Conservation (phyloP, 768 basidiomycete species). For the Mycena belliarum region DNA sequence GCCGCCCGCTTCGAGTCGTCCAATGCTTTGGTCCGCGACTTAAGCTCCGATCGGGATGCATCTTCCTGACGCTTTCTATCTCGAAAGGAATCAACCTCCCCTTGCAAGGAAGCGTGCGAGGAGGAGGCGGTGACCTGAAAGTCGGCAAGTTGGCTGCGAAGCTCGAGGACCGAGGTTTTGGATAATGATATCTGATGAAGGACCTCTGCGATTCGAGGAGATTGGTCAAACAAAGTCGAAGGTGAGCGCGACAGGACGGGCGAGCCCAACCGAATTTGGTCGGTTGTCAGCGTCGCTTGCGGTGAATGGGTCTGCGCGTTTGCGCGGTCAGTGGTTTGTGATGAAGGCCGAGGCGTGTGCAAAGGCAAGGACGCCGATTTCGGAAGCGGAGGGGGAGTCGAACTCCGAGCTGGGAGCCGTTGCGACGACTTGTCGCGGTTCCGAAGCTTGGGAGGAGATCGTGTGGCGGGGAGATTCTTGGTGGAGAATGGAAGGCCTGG, state of each 20-base stretch:
- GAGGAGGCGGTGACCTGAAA: conserved; percentile 55
- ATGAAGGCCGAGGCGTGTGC: conserved; percentile 55
- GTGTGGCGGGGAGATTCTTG: conserved; percentile 46
- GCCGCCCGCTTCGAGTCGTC: conserved; percentile 87
- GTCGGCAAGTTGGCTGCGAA: conserved; percentile 69
- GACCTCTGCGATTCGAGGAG: conserved; percentile 72
- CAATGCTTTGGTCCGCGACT: conserved; percentile 77
- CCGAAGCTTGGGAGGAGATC: conserved; percentile 56
- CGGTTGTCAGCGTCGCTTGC: conserved; percentile 26
- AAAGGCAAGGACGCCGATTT: conserved; percentile 80
- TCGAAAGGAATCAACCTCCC: conserved; percentile 72
- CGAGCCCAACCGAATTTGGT: conserved; percentile 32
- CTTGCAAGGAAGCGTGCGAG: conserved; percentile 65
- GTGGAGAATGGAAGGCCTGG: conserved; percentile 55
- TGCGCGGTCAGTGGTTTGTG: conserved; percentile 29
- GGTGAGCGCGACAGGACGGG: conserved; percentile 38
- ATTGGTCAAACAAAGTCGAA: conserved; percentile 58
- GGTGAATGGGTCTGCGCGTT: conserved; percentile 29
- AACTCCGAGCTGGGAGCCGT: conserved; percentile 53
- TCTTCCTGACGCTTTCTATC: conserved; percentile 85
- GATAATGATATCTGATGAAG: conserved; percentile 69
- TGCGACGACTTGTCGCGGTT: conserved; percentile 59
- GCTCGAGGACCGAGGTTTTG: conserved; percentile 63
- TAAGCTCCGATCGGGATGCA: conserved; percentile 70
- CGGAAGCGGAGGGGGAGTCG: conserved; percentile 81